Conservation (phyloP, 495 filamentous ascomycete genomes). For the Hypoxylon subgilvum region DNA sequence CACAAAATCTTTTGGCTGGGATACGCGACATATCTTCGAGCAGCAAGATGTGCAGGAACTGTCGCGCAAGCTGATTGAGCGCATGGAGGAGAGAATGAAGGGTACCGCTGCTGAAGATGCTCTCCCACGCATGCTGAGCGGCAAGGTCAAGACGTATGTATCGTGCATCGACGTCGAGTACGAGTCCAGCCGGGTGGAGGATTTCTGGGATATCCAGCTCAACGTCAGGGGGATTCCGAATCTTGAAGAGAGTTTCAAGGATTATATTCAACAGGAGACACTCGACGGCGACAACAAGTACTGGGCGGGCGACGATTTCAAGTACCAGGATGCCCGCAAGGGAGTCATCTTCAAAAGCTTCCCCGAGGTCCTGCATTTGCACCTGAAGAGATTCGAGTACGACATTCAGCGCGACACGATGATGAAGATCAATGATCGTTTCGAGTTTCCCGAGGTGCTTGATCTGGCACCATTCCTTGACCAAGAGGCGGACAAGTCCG, state of each 20-base stretch:
- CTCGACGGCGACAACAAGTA: slow-evolving; percentile 99
- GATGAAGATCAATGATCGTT: slow-evolving; percentile 99
- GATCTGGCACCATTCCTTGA: slow-evolving; percentile 89
- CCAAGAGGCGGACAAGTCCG: slow-evolving; percentile 82
- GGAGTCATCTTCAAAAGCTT: slow-evolving; percentile 97
- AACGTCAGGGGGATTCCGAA: slow-evolving; percentile 94
- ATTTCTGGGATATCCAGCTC: slow-evolving; percentile 98
- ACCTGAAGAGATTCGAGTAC: slow-evolving; percentile 98
- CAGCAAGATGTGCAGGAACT: slow-evolving; percentile 99
- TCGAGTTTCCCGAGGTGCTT: slow-evolving; percentile 93
- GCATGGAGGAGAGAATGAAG: slow-evolving; percentile 96
- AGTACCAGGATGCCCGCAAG: slow-evolving; percentile 94
- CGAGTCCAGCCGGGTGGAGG: slow-evolving; percentile 90
- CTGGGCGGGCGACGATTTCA: slow-evolving; percentile 83
- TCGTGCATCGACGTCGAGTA: slow-evolving; percentile 98
- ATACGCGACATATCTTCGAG: slow-evolving; percentile 96
- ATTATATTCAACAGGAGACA: slow-evolving; percentile 95
- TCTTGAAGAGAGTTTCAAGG: slow-evolving; percentile 90
- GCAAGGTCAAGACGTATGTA: slow-evolving; percentile 97
- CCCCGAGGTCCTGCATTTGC: slow-evolving; percentile 91
- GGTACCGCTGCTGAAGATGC: slow-evolving; percentile 93
- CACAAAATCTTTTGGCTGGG: slow-evolving; percentile 96
- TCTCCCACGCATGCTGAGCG: slow-evolving; percentile 87
- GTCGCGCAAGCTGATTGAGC: slow-evolving; percentile 94
- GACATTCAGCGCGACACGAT: slow-evolving; percentile 93